Base-by-base conservation (phyloP, 352 stramenopile genomes). In the Globisporangium parvum region DNA sequence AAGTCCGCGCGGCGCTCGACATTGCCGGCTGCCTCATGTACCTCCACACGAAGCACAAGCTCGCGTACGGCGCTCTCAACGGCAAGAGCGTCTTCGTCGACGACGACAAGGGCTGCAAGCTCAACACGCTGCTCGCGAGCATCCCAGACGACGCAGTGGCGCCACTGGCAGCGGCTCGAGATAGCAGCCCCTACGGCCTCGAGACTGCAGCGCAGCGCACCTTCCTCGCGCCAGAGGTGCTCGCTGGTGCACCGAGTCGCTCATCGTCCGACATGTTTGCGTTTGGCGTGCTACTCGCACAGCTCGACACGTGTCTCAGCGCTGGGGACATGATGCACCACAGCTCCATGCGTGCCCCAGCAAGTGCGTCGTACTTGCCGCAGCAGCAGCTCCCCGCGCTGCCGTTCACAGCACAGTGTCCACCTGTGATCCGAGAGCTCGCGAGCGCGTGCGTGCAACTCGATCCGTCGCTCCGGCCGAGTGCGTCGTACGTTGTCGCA, bases 21-120 rank as follows among this genome's bases (percentile, higher is more conserved):
- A 71, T 93, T 28, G 73, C 80, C 1, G 71, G 67, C 28, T 78
- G 71, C 4, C 69, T 93, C 33, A 87, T 88, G 78, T 89, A 91
- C 45, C 47, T 93, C 24, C 80, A 93, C 67, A 78, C 65, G 18
- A 74, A 90, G 55, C 74, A 86, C 63, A 76, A 73, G 58, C 62
- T 86, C 23, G 80, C 78, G 23, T 91, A 91, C 69, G 79, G 88
- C 40, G 79, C 73, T 26, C 67, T 91, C 3, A 90, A 73, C 39
- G 79, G 76, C 2, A 71, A 62, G 48, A 90, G 69, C 14, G 77
- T 93, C 26, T 87, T 89, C 46, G 80, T 91, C 5, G 80, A 91
- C 52, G 73, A 67, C 10, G 60, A 59, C 2, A 89, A 89, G 49
- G 80, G 83, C 31, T 91, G 80, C 71, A 91, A 91, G 57, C 69